A percentile compares a stretch with the other conserved stretches of the same genome.
Evolutionary conservation across 208 protist species (phyloP).

Genomic region (Strigomonas galati): DNA sequence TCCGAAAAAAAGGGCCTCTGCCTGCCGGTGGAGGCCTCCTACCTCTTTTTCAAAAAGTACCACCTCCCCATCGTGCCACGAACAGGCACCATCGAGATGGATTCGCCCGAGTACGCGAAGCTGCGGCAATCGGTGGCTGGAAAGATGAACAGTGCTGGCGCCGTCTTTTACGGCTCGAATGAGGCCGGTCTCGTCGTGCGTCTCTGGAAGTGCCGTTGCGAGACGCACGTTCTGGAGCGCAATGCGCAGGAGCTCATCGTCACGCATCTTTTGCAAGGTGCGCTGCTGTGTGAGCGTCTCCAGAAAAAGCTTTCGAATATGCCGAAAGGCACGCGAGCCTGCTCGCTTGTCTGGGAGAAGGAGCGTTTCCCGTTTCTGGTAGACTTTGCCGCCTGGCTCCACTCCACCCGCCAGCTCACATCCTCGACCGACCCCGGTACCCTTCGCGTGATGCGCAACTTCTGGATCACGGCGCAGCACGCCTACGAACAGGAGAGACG

Average conservation of each 20-base stretch:
- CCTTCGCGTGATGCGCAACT: conserved; percentile 40
- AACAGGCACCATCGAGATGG: conserved; percentile 22
- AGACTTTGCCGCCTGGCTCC: conserved; percentile 65
- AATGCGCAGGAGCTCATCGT: conserved; percentile 71
- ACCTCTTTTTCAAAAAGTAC: conserved; percentile 36
- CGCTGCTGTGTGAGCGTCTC: conserved; percentile 34
- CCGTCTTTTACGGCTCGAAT: conserved; percentile 70
- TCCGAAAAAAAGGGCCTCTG: conserved; percentile 46
- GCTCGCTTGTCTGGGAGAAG: conserved; percentile 48
- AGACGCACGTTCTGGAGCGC: conserved; percentile 58
- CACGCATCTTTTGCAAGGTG: conserved; percentile 51
- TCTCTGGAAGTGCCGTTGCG: conserved; percentile 69
- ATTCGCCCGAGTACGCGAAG: conserved; percentile 33
- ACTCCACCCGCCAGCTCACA: conserved; percentile 51
- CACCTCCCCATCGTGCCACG: conserved; percentile 33
- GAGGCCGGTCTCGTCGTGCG: conserved; percentile 43
- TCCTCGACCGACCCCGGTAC: conserved; percentile 33
- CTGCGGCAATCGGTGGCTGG: conserved; percentile 32
- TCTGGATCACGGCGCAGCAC: conserved; percentile 67
- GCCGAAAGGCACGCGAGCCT: conserved; percentile 34
- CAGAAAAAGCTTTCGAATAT: conserved; percentile 57
- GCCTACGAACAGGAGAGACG: conserved; percentile 16
- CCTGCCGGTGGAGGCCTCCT: conserved; percentile 31
- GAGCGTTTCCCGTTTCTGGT: conserved; percentile 49
- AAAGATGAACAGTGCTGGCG: conserved; percentile 50